Evolutionary conservation across 192 early-diverging fungal genomes (phyloP).

Genomic region (Mortierella hygrophila): DNA sequence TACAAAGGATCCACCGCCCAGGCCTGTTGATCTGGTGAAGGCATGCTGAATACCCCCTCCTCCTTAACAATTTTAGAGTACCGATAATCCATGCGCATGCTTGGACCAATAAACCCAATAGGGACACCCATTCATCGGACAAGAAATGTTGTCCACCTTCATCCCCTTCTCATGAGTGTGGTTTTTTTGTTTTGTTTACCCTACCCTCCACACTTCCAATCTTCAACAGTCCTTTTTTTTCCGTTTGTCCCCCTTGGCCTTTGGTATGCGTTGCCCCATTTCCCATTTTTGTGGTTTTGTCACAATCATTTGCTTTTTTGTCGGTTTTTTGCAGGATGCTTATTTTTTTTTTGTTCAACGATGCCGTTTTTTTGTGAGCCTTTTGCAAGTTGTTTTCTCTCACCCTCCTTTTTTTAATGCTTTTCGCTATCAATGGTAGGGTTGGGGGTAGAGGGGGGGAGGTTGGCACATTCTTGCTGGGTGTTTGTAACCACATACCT

Average conservation of each 20-base stretch:
- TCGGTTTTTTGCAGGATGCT: not conserved
- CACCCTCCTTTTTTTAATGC: not conserved
- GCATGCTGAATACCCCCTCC: not conserved
- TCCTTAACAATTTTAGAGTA: not conserved
- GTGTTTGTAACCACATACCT: not conserved
- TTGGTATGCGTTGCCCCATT: not conserved
- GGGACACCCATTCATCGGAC: not conserved
- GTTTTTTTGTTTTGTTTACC: not conserved
- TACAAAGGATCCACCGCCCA: not conserved
- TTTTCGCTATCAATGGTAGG: not conserved
- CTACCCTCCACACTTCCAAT: no score
- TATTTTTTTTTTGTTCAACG: not conserved
- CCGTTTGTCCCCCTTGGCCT: not conserved
- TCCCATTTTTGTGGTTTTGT: not conserved
- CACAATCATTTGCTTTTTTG: not conserved
- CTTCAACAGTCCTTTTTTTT: not conserved
- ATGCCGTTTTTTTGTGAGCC: not conserved
- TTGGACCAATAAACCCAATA: not conserved
- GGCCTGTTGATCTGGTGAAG: not conserved
- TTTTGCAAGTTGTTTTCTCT: not conserved
- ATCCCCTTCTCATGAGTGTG: not conserved
- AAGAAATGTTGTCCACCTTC: not conserved
- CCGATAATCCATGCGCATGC: conserved; percentile 1
- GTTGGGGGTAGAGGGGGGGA: not conserved
- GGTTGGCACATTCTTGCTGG: not conserved